Evolutionary conservation across 768 basidiomycete species (phyloP).

Genomic region (Leccinum aurantiacum): DNA sequence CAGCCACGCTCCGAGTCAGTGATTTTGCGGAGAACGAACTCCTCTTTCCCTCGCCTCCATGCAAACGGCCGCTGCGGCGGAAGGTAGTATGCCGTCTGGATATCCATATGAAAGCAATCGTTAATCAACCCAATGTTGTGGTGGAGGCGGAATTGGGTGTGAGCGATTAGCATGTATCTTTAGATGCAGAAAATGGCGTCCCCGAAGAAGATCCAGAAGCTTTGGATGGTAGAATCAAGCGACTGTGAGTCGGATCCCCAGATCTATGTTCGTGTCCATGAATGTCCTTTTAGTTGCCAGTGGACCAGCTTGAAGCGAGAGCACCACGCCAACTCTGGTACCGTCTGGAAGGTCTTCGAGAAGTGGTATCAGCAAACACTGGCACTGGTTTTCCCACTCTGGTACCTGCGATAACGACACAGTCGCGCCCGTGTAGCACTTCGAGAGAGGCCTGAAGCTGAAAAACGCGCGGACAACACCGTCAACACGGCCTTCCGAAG

Average conservation of each 20-base stretch:
- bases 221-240: slow-evolving; percentile 61
- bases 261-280: slow-evolving; percentile 4
- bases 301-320: no score
- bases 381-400: no score
- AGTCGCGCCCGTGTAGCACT: no score
- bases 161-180: slow-evolving; percentile 50
- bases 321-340: no score
- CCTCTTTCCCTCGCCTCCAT: slow-evolving; percentile 76
- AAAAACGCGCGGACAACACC: neutral
- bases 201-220: slow-evolving; percentile 72
- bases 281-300: slow-evolving; percentile 39
- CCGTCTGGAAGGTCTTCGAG: no score
- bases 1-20: slow-evolving; percentile 89
- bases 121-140: slow-evolving; percentile 46
- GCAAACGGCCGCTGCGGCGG: slow-evolving; percentile 19
- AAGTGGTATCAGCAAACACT: no score
- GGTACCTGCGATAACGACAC: no score
- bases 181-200: slow-evolving; percentile 64
- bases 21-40: slow-evolving; percentile 88
- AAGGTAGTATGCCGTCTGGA: slow-evolving; percentile 10
- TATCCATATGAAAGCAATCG: neutral
- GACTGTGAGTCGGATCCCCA: slow-evolving; percentile 49
- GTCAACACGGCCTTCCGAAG: neutral
- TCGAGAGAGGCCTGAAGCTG: no score
- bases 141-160: slow-evolving; percentile 74